These are phyloP conservation scores for Malus hybrid DNA, from an alignment of 331 rosid genomes.

Conservation along the genomic window DNA sequence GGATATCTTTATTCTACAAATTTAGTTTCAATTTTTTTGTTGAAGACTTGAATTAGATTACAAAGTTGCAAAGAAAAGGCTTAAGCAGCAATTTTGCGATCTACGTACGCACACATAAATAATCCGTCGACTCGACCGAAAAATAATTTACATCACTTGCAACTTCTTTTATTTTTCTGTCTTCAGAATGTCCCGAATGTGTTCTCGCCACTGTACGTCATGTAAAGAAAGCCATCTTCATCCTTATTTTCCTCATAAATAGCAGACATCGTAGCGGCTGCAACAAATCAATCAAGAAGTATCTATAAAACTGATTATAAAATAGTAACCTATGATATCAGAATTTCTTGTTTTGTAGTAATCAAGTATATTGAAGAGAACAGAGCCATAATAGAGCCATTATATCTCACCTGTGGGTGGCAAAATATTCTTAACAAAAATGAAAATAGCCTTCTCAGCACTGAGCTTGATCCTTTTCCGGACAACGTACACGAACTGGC, in stretches of 20 bases:
- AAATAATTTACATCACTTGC: neutral
- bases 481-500: constrained; percentile 84
- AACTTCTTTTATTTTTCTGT: neutral
- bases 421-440: constrained; percentile 68
- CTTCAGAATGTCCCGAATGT: constrained; percentile 60
- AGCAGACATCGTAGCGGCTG: constrained; percentile 82
- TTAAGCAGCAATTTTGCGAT: too few species aligned
- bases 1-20: neutral
- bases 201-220: constrained; percentile 92
- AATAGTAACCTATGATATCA: neutral
- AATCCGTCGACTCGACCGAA: neutral
- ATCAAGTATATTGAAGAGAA: neutral
- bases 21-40: neutral
- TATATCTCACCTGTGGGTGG: constrained; percentile 69
- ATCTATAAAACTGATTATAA: neutral
- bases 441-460: constrained; percentile 83
- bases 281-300: constrained; percentile 18
- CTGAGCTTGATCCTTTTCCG: constrained; percentile 77
- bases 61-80: neutral
- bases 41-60: neutral
- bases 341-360: neutral
- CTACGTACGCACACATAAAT: too few species aligned
- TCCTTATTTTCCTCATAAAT: constrained; percentile 77
- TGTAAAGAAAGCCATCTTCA: constrained; percentile 88
- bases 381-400: neutral